Evolutionary conservation across 2,329 filamentous ascomycete genomes (phyloP).

Genomic region (Setomelanomma holmii): DNA sequence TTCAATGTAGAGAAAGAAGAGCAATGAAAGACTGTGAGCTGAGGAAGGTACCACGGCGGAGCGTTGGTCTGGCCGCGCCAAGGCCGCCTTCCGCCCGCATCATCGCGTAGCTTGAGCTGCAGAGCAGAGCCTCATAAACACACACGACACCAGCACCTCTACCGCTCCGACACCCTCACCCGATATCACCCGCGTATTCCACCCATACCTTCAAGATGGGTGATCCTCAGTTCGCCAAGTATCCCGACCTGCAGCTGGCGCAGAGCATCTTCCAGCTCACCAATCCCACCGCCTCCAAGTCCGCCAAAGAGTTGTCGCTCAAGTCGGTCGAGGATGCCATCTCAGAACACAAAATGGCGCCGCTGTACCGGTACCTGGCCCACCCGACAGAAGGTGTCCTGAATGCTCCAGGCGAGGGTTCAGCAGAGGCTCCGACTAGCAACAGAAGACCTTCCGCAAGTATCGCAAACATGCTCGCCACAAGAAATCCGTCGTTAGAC

Average conservation of each 20-base stretch:
- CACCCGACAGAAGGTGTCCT: slow-evolving; percentile 83
- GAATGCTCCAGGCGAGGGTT: slow-evolving; percentile 74
- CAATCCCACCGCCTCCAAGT: slow-evolving; percentile 74
- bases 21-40: background rate
- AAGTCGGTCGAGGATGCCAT: slow-evolving; percentile 84
- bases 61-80: too few relatives aligned
- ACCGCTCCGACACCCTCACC: too few relatives aligned
- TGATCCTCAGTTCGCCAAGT: slow-evolving; percentile 86
- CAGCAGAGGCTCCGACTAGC: slow-evolving; percentile 53
- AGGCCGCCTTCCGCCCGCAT: slow-evolving; percentile 12
- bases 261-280: slow-evolving; percentile 89
- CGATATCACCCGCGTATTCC: slow-evolving; percentile 8
- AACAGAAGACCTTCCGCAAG: slow-evolving; percentile 66
- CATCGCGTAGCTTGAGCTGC: slow-evolving; percentile 11
- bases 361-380: slow-evolving; percentile 83
- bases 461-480: slow-evolving; percentile 74
- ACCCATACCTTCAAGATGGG: slow-evolving; percentile 59
- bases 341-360: slow-evolving; percentile 83
- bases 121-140: slow-evolving; percentile 21
- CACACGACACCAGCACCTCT: slow-evolving; percentile 18
- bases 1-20: background rate
- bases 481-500: slow-evolving; percentile 66
- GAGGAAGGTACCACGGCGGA: background rate
- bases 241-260: slow-evolving; percentile 79
- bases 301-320: slow-evolving; percentile 72